These are phyloP conservation scores for Debaryomyces robertsiae DNA, from an alignment of 1,139 yeast genomes.

Conservation along the genomic window DNA sequence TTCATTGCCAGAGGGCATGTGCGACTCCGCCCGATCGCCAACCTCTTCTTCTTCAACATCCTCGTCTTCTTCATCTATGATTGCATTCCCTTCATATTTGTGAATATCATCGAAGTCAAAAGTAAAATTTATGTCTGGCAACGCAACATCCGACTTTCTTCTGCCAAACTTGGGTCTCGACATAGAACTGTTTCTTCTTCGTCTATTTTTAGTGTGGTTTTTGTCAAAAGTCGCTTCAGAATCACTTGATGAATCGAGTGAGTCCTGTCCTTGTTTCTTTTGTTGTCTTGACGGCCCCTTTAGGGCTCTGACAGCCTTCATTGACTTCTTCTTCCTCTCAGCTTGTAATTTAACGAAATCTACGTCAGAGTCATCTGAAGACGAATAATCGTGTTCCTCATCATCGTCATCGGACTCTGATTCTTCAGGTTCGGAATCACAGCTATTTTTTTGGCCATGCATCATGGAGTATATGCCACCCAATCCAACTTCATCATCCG, in stretches of 20 bases:
- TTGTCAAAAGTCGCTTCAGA: conserved; percentile 10
- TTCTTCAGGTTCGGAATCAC: conserved; percentile 22
- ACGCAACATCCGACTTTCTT: conserved; percentile 41
- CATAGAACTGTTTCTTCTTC: conserved; percentile 23
- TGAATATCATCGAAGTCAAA: conserved; percentile 53
- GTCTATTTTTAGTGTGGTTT: conserved; percentile 12
- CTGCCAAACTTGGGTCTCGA: conserved; percentile 37
- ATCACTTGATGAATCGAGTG: conserved; percentile 3
- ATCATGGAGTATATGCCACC: conserved; percentile 10
- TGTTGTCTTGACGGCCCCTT: conserved; percentile 21
- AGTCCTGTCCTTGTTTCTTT: conserved; percentile 15
- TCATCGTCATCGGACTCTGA: conserved; percentile 41
- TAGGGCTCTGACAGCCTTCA: conserved; percentile 52
- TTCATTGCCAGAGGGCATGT: no score
- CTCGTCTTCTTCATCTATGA: conserved; percentile 24
- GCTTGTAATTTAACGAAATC: conserved; percentile 73
- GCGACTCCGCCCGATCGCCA: conserved; percentile 9
- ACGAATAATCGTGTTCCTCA: conserved; percentile 38
- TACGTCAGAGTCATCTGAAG: conserved; percentile 66
- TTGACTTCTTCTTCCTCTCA: conserved; percentile 58
- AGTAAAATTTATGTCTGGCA: conserved; percentile 57
- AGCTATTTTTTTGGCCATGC: conserved; percentile 17
- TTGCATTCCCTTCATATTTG: conserved; percentile 17
- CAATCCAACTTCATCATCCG: conserved; percentile 12
- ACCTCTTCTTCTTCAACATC: conserved; percentile 20